Base-by-base conservation (phyloP, 2,329 filamentous ascomycete genomes). In the Bipolaris oryzae region DNA sequence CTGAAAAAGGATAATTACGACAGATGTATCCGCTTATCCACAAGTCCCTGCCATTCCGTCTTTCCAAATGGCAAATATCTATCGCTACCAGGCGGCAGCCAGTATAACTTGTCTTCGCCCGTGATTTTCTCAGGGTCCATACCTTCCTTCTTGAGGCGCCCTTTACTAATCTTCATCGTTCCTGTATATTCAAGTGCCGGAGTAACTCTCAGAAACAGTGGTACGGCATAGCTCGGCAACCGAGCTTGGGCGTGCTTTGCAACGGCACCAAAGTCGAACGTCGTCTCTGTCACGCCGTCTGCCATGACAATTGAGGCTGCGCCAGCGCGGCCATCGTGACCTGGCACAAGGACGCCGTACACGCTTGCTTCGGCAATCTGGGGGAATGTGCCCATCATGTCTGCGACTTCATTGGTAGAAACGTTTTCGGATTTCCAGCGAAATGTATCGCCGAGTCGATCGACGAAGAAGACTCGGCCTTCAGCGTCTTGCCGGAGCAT, bases 391-490 rank as follows among this genome's bases (percentile, higher is more conserved):
- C 78, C 76, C 1, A 81, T 47, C 35, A 77, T 72, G 49, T 80
- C 77, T 41, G 73, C 67, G 9, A 82, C 78, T 64, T 81, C 79
- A 45, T 75, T 77, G 5, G 79, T 80, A 1, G 78, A 79, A 3
- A 81, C 77, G 61, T 81, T 81, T 62, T 81, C 78, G 3, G 76
- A 77, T 56, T 75, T 78, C 75, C 75, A 77, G 47, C 75, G 72
- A 60, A 76, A 77, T 3, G 75, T 77, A 46, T 77, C 75, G 47
- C 75, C 75, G 6, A 77, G 62, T 39, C 75, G 70, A 50, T 77
- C 74, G 34, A 76, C 72, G 54, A 76, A 77, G 64, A 68, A 76
- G 28, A 76, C 67, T 7, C 72, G 73, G 21, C 74, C 74, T 20
- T 74, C 63, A 7, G 45, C 20, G 43, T 76, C 74, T 54, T 71